A percentile compares a stretch with the other conserved stretches of the same genome.
phyloP scores from a whole-genome alignment of 148 eudicot species.

The Vaccinium macrocarpon region DNA sequence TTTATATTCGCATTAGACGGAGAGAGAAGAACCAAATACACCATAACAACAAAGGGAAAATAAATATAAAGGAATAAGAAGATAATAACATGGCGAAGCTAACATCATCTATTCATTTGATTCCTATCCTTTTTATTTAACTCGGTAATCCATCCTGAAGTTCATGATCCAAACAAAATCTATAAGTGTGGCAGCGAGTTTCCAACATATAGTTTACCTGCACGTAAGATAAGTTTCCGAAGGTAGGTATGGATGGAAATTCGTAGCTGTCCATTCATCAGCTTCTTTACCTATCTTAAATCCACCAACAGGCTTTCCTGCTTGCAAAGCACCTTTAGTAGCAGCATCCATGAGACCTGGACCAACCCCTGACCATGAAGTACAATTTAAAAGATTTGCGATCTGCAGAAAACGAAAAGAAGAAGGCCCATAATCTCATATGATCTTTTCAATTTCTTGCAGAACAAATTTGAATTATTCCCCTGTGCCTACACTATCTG shows the following conservation, averaged over 20 bases:
- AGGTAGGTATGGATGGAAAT: constrained; percentile 79
- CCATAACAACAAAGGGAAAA: background rate
- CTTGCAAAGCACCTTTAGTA: constrained; percentile 73
- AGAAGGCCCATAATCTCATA: background rate
- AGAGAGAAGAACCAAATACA: background rate
- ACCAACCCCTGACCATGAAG: constrained; percentile 97
- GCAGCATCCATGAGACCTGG: constrained; percentile 99
- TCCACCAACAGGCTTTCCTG: constrained; percentile 85
- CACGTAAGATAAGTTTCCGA: constrained; percentile 71
- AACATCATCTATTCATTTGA: background rate
- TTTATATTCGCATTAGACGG: background rate
- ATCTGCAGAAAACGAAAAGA: constrained; percentile 37
- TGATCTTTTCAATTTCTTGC: background rate
- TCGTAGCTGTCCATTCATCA: constrained; percentile 79
- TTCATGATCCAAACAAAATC: background rate
- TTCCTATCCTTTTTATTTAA: background rate
- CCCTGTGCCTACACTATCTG: background rate
- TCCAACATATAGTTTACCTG: constrained; percentile 41
- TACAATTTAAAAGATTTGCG: constrained; percentile 68
- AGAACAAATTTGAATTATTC: background rate
- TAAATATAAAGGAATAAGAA: background rate
- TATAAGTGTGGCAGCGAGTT: background rate
- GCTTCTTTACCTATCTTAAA: constrained; percentile 94
- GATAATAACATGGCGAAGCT: background rate
- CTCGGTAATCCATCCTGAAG: background rate